These are phyloP conservation scores for Powellomyces hirtus DNA, from an alignment of 192 early-diverging fungal genomes.

Conservation along the genomic window DNA sequence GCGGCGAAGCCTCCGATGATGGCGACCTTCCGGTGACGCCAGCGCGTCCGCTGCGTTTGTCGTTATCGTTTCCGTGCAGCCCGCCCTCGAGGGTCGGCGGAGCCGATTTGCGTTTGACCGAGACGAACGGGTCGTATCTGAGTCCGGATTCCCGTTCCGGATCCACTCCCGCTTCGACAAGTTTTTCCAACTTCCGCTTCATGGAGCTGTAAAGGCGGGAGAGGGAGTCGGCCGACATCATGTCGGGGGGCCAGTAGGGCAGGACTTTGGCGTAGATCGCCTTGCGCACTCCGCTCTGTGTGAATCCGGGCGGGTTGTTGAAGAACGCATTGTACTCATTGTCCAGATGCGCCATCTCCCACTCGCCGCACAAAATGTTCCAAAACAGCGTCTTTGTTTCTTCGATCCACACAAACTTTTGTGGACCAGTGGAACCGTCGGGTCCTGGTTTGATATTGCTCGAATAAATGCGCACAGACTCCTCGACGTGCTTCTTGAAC, in stretches of 20 bases:
- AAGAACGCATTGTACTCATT: conserved; percentile 29
- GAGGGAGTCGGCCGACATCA: conserved; percentile 8
- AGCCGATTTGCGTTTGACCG: not conserved
- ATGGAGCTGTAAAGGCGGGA: conserved; percentile 13
- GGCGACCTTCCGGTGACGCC: too few species aligned
- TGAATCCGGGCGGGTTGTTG: conserved; percentile 11
- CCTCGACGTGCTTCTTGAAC: conserved; percentile 1
- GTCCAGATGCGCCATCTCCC: conserved; percentile 39
- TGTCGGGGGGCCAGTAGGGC: conserved; percentile 2
- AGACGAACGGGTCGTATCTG: not conserved
- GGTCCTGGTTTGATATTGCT: not conserved
- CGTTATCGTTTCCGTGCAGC: not conserved
- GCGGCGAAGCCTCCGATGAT: not conserved
- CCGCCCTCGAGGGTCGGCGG: not conserved
- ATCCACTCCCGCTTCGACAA: not conserved
- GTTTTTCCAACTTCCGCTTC: conserved; percentile 5
- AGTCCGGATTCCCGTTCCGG: not conserved
- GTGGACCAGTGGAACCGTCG: not conserved
- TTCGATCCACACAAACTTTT: conserved; percentile 16
- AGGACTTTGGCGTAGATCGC: conserved; percentile 32
- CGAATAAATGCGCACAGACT: not conserved
- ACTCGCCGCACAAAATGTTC: conserved; percentile 37
- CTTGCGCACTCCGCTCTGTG: conserved; percentile 27
- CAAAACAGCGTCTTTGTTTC: conserved; percentile 11
- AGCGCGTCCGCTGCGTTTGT: too few species aligned